Evolutionary conservation across 352 stramenopile genomes (phyloP).

Genomic region (Phytopythium mirpurense): DNA sequence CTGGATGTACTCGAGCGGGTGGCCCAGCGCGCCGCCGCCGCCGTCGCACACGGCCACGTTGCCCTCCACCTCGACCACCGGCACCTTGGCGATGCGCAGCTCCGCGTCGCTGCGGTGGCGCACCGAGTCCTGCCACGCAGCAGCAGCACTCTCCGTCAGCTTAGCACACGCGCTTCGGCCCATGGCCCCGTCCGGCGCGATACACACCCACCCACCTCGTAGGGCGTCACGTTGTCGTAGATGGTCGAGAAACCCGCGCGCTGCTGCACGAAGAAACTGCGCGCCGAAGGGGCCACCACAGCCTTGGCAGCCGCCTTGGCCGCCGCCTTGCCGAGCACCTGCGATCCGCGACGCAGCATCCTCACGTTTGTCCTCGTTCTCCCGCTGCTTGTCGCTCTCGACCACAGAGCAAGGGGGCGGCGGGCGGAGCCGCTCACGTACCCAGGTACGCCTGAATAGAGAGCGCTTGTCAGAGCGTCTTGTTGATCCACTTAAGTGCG

Average conservation of each 20-base stretch:
- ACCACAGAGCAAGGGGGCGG: not conserved
- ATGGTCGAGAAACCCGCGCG: slow-evolving; percentile 52
- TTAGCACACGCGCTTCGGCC: too few species aligned
- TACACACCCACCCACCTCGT: slow-evolving; percentile 46
- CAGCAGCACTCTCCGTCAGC: too few species aligned
- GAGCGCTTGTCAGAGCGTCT: too few species aligned
- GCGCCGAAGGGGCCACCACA: slow-evolving; percentile 8
- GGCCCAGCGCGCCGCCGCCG: slow-evolving; percentile 93
- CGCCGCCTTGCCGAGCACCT: slow-evolving; percentile 13
- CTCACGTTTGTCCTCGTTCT: slow-evolving; percentile 6
- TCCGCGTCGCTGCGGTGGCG: slow-evolving; percentile 89
- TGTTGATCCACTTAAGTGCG: too few species aligned
- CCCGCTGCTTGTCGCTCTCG: slow-evolving; percentile 2
- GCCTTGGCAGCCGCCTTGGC: slow-evolving; percentile 20
- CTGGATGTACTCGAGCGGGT: slow-evolving; percentile 96
- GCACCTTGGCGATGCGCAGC: slow-evolving; percentile 80
- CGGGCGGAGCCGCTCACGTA: too few species aligned
- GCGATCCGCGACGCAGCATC: slow-evolving; percentile 46
- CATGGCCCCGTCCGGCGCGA: too few species aligned
- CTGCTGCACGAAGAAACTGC: slow-evolving; percentile 20
- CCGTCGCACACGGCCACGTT: slow-evolving; percentile 94
- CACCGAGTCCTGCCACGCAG: slow-evolving; percentile 66
- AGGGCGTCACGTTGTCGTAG: slow-evolving; percentile 63
- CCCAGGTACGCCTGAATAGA: too few species aligned
- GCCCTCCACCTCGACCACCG: slow-evolving; percentile 90